Conservation (phyloP, 176 grass and related monocot species). For the Aegilops bicornis region DNA sequence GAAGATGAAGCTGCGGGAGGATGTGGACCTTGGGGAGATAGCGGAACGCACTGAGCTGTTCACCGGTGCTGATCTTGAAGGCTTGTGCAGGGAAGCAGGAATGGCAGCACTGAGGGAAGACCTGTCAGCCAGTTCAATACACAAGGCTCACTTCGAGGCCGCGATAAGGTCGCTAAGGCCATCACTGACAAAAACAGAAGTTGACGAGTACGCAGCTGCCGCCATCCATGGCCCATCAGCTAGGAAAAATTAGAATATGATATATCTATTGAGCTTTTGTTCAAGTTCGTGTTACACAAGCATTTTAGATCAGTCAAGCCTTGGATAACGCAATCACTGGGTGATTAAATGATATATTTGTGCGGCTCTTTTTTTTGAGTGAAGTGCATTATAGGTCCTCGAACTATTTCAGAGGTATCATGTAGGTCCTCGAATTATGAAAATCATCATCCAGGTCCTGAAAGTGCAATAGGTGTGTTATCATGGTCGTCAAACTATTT, state of each 20-base stretch:
- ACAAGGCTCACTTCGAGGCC: slow-evolving; percentile 45
- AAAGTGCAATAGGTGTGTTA: no score
- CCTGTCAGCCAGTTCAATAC: slow-evolving; percentile 37
- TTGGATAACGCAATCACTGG: not conserved
- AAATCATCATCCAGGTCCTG: no score
- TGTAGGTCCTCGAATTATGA: no score
- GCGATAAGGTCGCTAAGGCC: slow-evolving; percentile 58
- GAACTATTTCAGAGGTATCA: no score
- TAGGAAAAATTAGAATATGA: slow-evolving; percentile 27
- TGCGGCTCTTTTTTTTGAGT: not conserved
- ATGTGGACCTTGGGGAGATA: slow-evolving; percentile 63
- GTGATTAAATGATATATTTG: not conserved
- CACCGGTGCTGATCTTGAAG: slow-evolving; percentile 80
- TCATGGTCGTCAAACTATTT: no score
- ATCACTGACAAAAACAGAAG: slow-evolving; percentile 60
- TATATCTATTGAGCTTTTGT: not conserved
- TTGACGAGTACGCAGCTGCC: slow-evolving; percentile 58
- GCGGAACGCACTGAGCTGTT: slow-evolving; percentile 61
- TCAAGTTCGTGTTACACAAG: not conserved
- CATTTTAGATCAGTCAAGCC: not conserved
- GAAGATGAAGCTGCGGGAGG: slow-evolving; percentile 72
- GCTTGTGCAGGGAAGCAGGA: slow-evolving; percentile 78
- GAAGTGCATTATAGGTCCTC: no score
- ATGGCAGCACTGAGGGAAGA: slow-evolving; percentile 74
- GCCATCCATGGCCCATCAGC: slow-evolving; percentile 31